phyloP scores from a whole-genome alignment of 805 yeast genomes.

The Lipomyces mesembrius region DNA sequence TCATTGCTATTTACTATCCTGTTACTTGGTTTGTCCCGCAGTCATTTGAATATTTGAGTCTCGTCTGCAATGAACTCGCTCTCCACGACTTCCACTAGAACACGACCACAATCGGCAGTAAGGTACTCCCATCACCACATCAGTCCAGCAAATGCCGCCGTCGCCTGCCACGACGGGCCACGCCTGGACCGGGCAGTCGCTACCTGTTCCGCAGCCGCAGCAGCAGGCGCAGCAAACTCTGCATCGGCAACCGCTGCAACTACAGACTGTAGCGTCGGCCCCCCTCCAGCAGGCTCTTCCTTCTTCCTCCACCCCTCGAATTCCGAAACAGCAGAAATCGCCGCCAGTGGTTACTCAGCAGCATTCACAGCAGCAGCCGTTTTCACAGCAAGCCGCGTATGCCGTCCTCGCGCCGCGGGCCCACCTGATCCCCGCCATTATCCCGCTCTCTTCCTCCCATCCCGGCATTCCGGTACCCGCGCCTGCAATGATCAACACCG shows the following conservation, averaged over 20 bases:
- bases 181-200: constrained; percentile 2
- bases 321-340: background rate
- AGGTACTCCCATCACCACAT: background rate
- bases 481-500: background rate
- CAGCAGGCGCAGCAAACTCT: constrained; percentile 13
- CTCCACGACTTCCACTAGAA: background rate
- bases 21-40: background rate
- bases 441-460: constrained; percentile 1
- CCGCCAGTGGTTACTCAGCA: constrained; percentile 4
- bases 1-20: background rate
- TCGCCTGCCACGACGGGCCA: constrained; percentile 1
- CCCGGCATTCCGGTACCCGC: constrained; percentile 5
- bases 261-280: background rate
- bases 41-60: background rate
- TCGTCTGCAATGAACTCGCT: background rate
- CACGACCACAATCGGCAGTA: background rate
- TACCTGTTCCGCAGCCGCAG: constrained; percentile 12
- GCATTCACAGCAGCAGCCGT: constrained; percentile 5
- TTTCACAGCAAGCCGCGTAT: background rate
- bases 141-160: constrained; percentile 3
- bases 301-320: background rate
- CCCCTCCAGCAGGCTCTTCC: background rate
- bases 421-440: constrained; percentile 5
- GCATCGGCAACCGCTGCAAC: constrained; percentile 10
- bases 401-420: background rate